Base-by-base conservation (phyloP, 371 early-diverging fungal genomes). In the Rhizopus delemar region DNA sequence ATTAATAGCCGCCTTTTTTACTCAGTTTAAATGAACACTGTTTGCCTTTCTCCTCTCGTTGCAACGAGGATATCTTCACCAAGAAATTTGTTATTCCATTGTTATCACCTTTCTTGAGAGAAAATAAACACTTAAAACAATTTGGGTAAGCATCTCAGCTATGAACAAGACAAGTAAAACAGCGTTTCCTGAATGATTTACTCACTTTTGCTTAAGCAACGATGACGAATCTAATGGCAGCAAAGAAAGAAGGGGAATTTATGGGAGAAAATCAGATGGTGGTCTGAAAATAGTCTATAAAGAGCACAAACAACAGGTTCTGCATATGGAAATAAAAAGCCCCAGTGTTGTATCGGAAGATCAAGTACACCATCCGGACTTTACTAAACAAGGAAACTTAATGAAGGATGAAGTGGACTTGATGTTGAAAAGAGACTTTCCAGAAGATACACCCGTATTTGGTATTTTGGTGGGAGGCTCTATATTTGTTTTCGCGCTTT, bases 251-350 rank as follows among this genome's bases (percentile, higher is more conserved):
- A 52, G 11, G 28, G 29, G 46, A 12, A n/a, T 2, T 15, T 8
- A n/a, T n/a, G 36, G 35, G 0, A 33, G 51, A 35, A 51, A 35
- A 33, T 51, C 51, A 12, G 51, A 51, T 36, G 36, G 33, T 9
- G 2, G n/a, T 2, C 36, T 51, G 13, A 53, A 53, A 41, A 15
- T 39, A 28, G 41, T 39, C 3, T 28, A 39, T 22, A 53, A 53
- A 41, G 16, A 8, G 41, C 22, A 39, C 5, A 15, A 39, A 9
- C 38, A 53, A 35, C 53, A 53, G 2, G 1, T 28, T 3, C n/a
- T 56, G n/a, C 56, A 56, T 16, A 33, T 54, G 8, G 55, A 56
- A 46, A 41, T 56, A 32, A 56, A 56, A 46, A 56, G 34, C 15
- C 22, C 56, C 3, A 35, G 4, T 2, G 16, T 54, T 46, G 34